Conservation (phyloP, 2,329 filamentous ascomycete genomes). For the Plectosphaerella plurivora region DNA sequence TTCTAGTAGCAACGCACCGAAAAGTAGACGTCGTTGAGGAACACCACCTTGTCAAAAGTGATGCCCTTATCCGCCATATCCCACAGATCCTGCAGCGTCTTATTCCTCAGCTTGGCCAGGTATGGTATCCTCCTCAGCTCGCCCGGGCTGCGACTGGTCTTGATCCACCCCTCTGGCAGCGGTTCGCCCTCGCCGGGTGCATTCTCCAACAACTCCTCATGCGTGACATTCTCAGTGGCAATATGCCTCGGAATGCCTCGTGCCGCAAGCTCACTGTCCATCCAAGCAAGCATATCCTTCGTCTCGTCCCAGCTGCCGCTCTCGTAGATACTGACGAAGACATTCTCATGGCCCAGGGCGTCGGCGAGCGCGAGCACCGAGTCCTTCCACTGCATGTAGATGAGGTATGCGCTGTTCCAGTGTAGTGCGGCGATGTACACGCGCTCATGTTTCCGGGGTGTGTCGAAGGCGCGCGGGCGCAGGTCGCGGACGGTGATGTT, state of each 20-base stretch:
- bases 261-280: conserved; percentile 49
- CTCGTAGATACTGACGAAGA: conserved; percentile 65
- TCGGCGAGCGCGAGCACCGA: conserved; percentile 54
- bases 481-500: conserved; percentile 3
- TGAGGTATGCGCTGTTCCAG: conserved; percentile 60
- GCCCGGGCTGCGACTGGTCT: conserved; percentile 45
- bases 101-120: conserved; percentile 60
- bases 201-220: conserved; percentile 47
- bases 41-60: conserved; percentile 55
- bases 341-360: conserved; percentile 56
- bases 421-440: conserved; percentile 68
- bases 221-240: conserved; percentile 53
- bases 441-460: conserved; percentile 25
- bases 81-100: conserved; percentile 54
- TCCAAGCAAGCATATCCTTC: conserved; percentile 53
- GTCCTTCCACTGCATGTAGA: conserved; percentile 58
- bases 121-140: conserved; percentile 66
- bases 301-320: conserved; percentile 67
- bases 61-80: conserved; percentile 44
- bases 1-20: conserved; percentile 16
- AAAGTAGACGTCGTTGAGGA: conserved; percentile 61
- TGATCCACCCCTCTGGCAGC: conserved; percentile 57
- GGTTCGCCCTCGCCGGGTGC: conserved; percentile 4
- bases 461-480: conserved; percentile 4
- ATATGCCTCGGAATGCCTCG: conserved; percentile 51